These are phyloP conservation scores for Picea abies DNA, from an alignment of 83 land plant species.

Conservation along the genomic window DNA sequence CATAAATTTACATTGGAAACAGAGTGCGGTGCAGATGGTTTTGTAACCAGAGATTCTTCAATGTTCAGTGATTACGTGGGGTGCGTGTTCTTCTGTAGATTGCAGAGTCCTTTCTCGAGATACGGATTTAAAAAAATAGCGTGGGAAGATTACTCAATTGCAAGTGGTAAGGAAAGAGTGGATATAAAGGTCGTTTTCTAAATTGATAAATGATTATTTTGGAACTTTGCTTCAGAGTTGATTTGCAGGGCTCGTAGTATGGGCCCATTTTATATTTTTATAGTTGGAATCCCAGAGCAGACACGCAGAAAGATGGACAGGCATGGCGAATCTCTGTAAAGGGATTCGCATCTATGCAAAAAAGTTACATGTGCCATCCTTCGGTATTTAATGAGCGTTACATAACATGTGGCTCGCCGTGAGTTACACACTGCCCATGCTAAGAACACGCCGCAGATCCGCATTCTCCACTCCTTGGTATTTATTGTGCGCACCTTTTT, in stretches of 20 bases:
- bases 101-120: neutral
- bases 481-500: neutral
- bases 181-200: neutral
- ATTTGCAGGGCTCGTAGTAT: no score
- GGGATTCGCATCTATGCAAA: conserved; percentile 2
- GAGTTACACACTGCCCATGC: neutral
- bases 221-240: no score
- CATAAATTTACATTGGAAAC: no score
- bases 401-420: conserved; percentile 13
- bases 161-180: neutral
- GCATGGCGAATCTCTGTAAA: conserved; percentile 5
- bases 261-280: neutral
- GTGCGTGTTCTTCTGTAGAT: no score
- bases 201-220: neutral
- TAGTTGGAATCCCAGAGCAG: conserved; percentile 9
- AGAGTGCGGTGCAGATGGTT: no score
- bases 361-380: conserved; percentile 2
- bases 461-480: neutral
- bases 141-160: neutral
- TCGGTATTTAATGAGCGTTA: conserved; percentile 3
- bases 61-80: no score
- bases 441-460: neutral
- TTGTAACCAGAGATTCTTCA: no score
- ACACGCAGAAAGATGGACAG: conserved; percentile 11
- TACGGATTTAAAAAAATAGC: neutral